These are phyloP conservation scores for Podospora fimiseda DNA, from an alignment of 495 filamentous ascomycete species.

Conservation along the genomic window DNA sequence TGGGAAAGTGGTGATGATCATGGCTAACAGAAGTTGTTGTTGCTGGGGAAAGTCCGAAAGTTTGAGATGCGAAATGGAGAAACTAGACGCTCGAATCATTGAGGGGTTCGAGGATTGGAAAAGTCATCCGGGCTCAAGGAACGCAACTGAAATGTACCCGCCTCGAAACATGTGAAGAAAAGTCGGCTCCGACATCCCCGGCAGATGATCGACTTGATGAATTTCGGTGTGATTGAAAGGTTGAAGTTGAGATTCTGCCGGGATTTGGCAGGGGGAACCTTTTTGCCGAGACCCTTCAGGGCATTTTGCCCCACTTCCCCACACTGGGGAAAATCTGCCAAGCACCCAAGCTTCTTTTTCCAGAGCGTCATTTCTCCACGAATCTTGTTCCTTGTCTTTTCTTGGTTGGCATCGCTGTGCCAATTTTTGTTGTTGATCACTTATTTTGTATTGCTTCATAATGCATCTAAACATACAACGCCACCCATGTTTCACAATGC, in stretches of 20 bases:
- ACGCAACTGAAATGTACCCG: neutral
- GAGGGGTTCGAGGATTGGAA: neutral
- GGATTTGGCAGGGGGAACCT: neutral
- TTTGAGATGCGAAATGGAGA: no score
- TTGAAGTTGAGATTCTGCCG: constrained; percentile 4
- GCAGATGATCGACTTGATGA: neutral
- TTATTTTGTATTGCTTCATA: neutral
- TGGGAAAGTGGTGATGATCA: no score
- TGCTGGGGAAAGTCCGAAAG: no score
- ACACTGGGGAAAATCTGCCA: neutral
- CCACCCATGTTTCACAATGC: no score
- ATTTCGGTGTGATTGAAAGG: neutral
- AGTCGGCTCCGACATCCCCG: constrained; percentile 4
- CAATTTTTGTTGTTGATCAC: neutral
- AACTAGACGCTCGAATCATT: no score
- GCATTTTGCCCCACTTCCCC: constrained; percentile 1
- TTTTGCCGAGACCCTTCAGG: constrained; percentile 1
- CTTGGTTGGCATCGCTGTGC: neutral
- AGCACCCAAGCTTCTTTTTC: neutral
- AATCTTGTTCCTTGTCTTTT: neutral
- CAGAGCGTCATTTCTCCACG: constrained; percentile 2
- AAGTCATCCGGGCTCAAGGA: neutral
- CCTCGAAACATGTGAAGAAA: neutral
- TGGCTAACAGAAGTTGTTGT: no score
- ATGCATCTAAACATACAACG: neutral